phyloP scores from a whole-genome alignment of 2,329 filamentous ascomycete species.

The Alternaria brassicicola region DNA sequence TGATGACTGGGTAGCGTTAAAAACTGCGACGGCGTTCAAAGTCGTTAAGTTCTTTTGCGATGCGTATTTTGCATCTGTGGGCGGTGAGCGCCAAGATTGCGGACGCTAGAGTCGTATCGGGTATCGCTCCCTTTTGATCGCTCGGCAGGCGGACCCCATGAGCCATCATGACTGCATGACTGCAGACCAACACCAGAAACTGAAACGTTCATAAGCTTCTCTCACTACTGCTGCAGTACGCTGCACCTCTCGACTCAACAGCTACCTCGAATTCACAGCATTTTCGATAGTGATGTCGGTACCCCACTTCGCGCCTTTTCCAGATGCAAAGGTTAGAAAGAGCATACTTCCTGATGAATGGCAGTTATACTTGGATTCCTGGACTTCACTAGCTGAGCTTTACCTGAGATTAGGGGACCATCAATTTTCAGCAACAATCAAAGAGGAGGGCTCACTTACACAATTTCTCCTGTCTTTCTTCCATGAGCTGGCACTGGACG shows the following conservation, averaged over 20 bases:
- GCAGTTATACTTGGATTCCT: slow-evolving; percentile 77
- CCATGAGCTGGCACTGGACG: slow-evolving; percentile 55
- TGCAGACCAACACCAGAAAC: slow-evolving; percentile 10
- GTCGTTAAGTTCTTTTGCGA: slow-evolving; percentile 24
- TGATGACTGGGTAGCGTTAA: slow-evolving; percentile 56
- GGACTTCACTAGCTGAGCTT: slow-evolving; percentile 70
- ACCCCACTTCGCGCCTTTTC: slow-evolving; percentile 79
- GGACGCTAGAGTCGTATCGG: slow-evolving; percentile 43
- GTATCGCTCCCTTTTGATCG: slow-evolving; percentile 15
- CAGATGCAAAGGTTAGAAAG: slow-evolving; percentile 69
- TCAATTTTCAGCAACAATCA: slow-evolving; percentile 60
- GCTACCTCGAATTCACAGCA: not conserved
- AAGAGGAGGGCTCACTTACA: slow-evolving; percentile 64
- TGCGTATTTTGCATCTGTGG: slow-evolving; percentile 22
- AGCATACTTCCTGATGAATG: slow-evolving; percentile 74
- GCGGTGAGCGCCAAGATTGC: slow-evolving; percentile 22
- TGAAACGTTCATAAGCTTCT: not conserved
- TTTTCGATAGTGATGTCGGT: slow-evolving; percentile 52
- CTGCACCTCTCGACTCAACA: not conserved
- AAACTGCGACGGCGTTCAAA: slow-evolving; percentile 37
- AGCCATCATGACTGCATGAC: slow-evolving; percentile 37
- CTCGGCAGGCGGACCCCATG: slow-evolving; percentile 20
- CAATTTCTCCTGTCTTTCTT: slow-evolving; percentile 73
- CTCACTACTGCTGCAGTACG: not conserved
- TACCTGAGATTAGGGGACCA: slow-evolving; percentile 65